Evolutionary conservation across 176 grass and related monocot genomes (phyloP).

Genomic region (Triticum turgidum): DNA sequence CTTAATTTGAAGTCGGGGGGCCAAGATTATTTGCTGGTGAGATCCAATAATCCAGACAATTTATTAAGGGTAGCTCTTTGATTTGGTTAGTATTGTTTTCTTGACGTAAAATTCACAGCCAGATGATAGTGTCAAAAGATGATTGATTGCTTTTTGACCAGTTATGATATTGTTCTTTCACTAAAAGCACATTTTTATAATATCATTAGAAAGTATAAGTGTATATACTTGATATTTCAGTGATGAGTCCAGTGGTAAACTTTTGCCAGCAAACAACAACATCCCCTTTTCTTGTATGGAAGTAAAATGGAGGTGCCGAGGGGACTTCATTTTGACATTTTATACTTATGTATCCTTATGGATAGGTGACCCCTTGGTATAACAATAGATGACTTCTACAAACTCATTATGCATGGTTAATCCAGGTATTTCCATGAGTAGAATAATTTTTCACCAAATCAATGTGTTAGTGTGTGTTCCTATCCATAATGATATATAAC

Average conservation of each 20-base stretch:
- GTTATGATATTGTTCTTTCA: not conserved
- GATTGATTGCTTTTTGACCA: not conserved
- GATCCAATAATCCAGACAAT: slow-evolving; percentile 78
- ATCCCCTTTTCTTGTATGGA: too few relatives aligned
- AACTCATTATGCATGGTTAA: too few relatives aligned
- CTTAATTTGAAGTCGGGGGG: slow-evolving; percentile 82
- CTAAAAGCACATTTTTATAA: not conserved
- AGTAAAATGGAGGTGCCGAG: too few relatives aligned
- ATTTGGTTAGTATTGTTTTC: not conserved
- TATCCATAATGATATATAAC: too few relatives aligned
- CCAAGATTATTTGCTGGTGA: slow-evolving; percentile 78
- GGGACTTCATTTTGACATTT: too few relatives aligned
- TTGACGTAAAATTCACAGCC: not conserved
- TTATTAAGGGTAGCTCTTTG: slow-evolving; percentile 73
- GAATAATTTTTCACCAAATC: too few relatives aligned
- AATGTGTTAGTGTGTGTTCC: too few relatives aligned
- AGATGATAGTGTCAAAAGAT: too few relatives aligned
- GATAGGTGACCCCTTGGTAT: too few relatives aligned
- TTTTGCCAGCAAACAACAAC: not conserved
- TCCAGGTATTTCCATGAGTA: too few relatives aligned
- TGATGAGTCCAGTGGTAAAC: not conserved
- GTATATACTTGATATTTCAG: not conserved
- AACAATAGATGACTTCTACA: too few relatives aligned
- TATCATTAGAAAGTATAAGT: not conserved
- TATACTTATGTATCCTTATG: too few relatives aligned